These are phyloP conservation scores for Alternaria ventricosa DNA, from an alignment of 2,329 filamentous ascomycete genomes.

Conservation along the genomic window DNA sequence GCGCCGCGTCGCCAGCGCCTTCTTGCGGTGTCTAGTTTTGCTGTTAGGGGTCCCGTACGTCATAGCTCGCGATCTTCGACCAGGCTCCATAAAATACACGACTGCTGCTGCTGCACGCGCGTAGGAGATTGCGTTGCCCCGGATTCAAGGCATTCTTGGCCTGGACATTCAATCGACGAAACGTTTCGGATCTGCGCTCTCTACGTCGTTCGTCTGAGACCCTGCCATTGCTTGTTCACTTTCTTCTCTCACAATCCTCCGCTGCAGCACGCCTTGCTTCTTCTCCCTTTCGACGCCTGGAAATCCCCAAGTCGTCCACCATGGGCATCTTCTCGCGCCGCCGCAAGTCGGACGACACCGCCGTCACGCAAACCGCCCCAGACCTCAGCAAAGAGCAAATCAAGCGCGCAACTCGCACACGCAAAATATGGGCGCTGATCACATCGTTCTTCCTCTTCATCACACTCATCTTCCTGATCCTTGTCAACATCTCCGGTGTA, in stretches of 20 bases:
- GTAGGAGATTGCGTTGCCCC: slow-evolving; percentile 21
- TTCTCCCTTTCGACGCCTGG: neutral
- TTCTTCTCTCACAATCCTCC: neutral
- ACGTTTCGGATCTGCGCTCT: slow-evolving; percentile 4
- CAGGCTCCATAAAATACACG: slow-evolving; percentile 31
- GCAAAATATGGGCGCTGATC: slow-evolving; percentile 67
- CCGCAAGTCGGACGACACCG: slow-evolving; percentile 23
- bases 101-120: slow-evolving; percentile 28
- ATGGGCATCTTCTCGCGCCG: slow-evolving; percentile 37
- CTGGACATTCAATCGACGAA: neutral
- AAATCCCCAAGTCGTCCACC: neutral
- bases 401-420: slow-evolving; percentile 53
- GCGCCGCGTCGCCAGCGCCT: slow-evolving; percentile 9
- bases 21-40: slow-evolving; percentile 1
- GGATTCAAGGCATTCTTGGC: neutral
- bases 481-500: slow-evolving; percentile 81
- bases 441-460: slow-evolving; percentile 75
- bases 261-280: neutral
- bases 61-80: slow-evolving; percentile 23
- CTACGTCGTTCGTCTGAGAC: neutral
- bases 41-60: slow-evolving; percentile 25
- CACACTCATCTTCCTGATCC: slow-evolving; percentile 77
- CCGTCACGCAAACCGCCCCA: slow-evolving; percentile 11
- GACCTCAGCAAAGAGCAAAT: slow-evolving; percentile 46
- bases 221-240: neutral